phyloP scores from a whole-genome alignment of 768 basidiomycete species.

The Podaxis sp. region DNA sequence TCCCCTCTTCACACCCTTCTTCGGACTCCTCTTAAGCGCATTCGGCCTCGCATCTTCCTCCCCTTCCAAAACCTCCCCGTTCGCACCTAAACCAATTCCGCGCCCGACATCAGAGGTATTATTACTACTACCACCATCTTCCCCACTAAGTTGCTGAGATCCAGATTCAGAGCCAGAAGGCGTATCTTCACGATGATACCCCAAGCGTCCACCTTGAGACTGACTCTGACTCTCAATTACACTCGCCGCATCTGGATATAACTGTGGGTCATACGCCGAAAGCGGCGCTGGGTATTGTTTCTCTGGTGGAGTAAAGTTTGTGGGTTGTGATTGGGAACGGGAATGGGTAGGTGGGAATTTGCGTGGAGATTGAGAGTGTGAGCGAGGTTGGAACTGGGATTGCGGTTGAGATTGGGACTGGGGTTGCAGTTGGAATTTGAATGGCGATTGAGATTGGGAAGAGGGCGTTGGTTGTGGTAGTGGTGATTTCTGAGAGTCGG shows the following conservation, averaged over 20 bases:
- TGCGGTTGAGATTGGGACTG: not conserved
- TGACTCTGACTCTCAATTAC: conserved; percentile 27
- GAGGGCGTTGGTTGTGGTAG: not conserved
- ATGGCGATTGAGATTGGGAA: not conserved
- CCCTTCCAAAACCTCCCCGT: conserved; percentile 18
- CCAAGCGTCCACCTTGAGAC: not conserved
- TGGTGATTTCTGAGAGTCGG: not conserved
- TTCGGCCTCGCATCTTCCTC: conserved; percentile 17
- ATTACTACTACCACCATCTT: not conserved
- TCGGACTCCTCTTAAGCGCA: conserved; percentile 17
- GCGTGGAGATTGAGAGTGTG: not conserved
- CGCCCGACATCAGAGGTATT: too few relatives aligned
- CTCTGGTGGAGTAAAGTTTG: conserved; percentile 18
- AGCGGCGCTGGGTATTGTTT: conserved; percentile 39
- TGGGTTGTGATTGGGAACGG: not conserved
- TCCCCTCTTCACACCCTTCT: conserved; percentile 22
- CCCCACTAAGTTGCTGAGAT: not conserved
- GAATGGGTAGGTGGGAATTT: not conserved
- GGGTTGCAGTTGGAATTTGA: not conserved
- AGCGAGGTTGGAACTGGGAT: not conserved
- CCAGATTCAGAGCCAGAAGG: not conserved
- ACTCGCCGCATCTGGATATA: conserved; percentile 36
- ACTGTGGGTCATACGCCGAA: conserved; percentile 32
- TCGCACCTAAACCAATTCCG: not conserved
- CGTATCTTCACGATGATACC: conserved; percentile 11